A percentile compares a stretch with the other conserved stretches of the same genome.
These are phyloP conservation scores for Fusarium cyanostomum DNA, from an alignment of 2,329 filamentous ascomycete genomes.

Conservation along the genomic window DNA sequence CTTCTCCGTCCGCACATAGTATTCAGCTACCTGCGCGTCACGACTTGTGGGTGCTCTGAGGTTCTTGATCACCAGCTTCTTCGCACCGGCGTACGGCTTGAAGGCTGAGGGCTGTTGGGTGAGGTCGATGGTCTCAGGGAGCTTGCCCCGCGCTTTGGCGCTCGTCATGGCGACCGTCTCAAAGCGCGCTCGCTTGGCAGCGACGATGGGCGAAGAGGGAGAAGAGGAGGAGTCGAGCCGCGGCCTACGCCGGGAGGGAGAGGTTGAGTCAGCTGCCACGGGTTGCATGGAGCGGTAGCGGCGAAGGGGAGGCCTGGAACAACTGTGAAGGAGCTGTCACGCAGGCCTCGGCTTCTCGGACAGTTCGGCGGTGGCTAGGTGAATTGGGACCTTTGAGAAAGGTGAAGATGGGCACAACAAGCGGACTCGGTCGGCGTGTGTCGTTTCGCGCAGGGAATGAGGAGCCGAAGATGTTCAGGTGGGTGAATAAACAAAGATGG, in stretches of 20 bases:
- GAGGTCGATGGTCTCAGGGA: constrained; percentile 51
- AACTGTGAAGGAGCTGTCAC: constrained; percentile 41
- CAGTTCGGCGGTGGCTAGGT: constrained; percentile 18
- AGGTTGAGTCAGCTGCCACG: constrained; percentile 42
- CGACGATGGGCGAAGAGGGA: constrained; percentile 38
- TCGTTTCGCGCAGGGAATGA: background rate
- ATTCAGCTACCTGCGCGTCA: constrained; percentile 73
- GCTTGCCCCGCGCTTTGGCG: constrained; percentile 52
- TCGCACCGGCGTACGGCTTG: constrained; percentile 79
- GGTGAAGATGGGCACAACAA: background rate
- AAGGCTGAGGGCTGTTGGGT: constrained; percentile 58
- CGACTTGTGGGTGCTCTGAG: constrained; percentile 70
- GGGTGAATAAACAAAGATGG: background rate
- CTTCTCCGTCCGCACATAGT: constrained; percentile 78
- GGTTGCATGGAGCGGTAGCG: constrained; percentile 47
- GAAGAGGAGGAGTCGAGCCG: constrained; percentile 50
- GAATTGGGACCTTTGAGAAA: constrained; percentile 1
- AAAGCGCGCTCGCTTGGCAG: constrained; percentile 48
- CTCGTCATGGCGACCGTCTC: constrained; percentile 46
- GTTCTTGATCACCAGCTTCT: constrained; percentile 94
- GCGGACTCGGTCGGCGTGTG: background rate
- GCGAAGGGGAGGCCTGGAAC: constrained; percentile 40
- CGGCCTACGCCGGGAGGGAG: constrained; percentile 52
- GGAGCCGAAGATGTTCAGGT: background rate
- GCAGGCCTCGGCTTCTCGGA: constrained; percentile 40